Evolutionary conservation across 495 filamentous ascomycete genomes (phyloP).

Genomic region (Aspergillus egyptiacus): DNA sequence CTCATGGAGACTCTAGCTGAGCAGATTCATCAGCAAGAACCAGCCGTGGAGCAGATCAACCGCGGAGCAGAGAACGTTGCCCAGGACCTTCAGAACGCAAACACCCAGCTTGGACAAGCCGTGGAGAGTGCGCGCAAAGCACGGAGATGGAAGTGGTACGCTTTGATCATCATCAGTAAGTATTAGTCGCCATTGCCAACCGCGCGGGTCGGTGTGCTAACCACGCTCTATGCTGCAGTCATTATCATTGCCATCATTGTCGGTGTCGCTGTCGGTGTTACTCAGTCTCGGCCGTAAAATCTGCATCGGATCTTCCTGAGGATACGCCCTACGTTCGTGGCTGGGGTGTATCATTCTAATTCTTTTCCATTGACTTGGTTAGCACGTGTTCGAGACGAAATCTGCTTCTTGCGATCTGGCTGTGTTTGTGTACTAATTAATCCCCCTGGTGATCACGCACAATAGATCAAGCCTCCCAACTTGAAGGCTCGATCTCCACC

Average conservation of each 20-base stretch:
- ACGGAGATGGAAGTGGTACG: conserved; percentile 97
- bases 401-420: neutral
- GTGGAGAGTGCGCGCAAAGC: conserved; percentile 72
- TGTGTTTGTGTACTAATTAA: conserved; percentile 1
- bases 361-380: neutral
- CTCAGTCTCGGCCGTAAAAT: conserved; percentile 26
- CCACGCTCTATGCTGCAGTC: conserved; percentile 21
- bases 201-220: neutral
- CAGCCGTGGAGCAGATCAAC: conserved; percentile 68
- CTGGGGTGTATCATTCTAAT: neutral
- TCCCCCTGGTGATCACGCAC: conserved; percentile 7
- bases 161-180: conserved; percentile 74
- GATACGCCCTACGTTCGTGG: neutral
- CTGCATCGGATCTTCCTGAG: neutral
- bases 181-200: conserved; percentile 18
- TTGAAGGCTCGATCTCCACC: conserved; percentile 1
- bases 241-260: conserved; percentile 48
- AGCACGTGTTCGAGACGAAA: neutral
- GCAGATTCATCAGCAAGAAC: conserved; percentile 77
- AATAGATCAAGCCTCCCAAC: conserved; percentile 7
- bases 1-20: conserved; percentile 83
- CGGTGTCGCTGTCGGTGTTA: conserved; percentile 46
- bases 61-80: conserved; percentile 72
- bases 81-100: conserved; percentile 72
- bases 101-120: conserved; percentile 69